Percentiles rank a stretch among this genome's conserved stretches.
phyloP scores from a whole-genome alignment of 2,329 filamentous ascomycete genomes.

The Curvularia hawaiiensis region DNA sequence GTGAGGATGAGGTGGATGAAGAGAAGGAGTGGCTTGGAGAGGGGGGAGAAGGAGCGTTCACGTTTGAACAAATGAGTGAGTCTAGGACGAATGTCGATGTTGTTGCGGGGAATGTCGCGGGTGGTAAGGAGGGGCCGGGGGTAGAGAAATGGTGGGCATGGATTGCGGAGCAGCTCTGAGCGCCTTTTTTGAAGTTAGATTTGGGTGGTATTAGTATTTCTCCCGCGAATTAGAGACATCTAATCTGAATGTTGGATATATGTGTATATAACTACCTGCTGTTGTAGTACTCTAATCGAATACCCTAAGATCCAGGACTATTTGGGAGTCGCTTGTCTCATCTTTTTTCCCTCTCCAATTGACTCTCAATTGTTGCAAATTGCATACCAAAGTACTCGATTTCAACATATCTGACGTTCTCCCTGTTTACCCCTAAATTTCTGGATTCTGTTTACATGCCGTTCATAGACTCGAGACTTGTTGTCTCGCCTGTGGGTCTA shows the following conservation, averaged over 20 bases:
- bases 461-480: no score
- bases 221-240: background rate
- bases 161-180: slow-evolving; percentile 76
- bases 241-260: background rate
- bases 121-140: slow-evolving; percentile 65
- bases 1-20: slow-evolving; percentile 62
- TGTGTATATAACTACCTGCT: background rate
- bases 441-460: no score
- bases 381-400: no score
- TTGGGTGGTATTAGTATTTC: background rate
- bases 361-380: no score
- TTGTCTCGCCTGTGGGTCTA: no score
- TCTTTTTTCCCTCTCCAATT: no score
- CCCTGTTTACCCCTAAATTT: no score
- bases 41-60: slow-evolving; percentile 77
- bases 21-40: slow-evolving; percentile 81
- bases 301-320: background rate
- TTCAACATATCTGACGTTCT: no score
- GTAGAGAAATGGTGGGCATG: slow-evolving; percentile 89
- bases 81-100: slow-evolving; percentile 81
- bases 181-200: background rate
- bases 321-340: background rate
- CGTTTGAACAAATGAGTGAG: slow-evolving; percentile 81
- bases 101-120: slow-evolving; percentile 71
- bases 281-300: background rate